Evolutionary conservation across 2,329 filamentous ascomycete genomes (phyloP).

Genomic region (Alternaria consortialis): DNA sequence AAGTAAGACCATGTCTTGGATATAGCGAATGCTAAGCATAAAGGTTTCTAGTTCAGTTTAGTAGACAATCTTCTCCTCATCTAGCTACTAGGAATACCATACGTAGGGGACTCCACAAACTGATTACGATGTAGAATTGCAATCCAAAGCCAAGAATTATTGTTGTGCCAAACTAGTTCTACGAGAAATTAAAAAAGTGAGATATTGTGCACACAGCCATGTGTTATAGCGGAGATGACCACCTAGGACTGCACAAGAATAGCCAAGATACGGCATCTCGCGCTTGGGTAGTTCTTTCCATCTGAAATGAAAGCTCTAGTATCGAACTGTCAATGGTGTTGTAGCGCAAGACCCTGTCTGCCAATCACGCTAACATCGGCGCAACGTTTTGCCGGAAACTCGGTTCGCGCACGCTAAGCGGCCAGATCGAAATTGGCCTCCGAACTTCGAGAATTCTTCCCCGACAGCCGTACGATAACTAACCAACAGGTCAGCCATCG

Average conservation of each 20-base stretch:
- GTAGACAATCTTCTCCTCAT: too few species aligned
- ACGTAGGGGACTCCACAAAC: too few species aligned
- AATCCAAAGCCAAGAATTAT: too few species aligned
- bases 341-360: not conserved
- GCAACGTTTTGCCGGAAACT: constrained; percentile 25
- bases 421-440: constrained; percentile 20
- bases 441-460: constrained; percentile 24
- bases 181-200: too few species aligned
- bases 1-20: too few species aligned
- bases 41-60: too few species aligned
- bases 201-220: too few species aligned
- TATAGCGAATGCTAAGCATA: too few species aligned
- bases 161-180: too few species aligned
- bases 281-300: not conserved
- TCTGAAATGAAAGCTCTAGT: not conserved
- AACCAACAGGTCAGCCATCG: constrained; percentile 44
- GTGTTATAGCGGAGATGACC: too few species aligned
- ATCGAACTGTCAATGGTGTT: not conserved
- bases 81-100: too few species aligned
- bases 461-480: constrained; percentile 37
- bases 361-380: constrained; percentile 27
- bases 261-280: not conserved
- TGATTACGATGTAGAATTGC: too few species aligned
- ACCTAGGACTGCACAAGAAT: not conserved
- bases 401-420: constrained; percentile 27